phyloP scores from a whole-genome alignment of 2,329 filamentous ascomycete species.

The Botrytis fabae region DNA sequence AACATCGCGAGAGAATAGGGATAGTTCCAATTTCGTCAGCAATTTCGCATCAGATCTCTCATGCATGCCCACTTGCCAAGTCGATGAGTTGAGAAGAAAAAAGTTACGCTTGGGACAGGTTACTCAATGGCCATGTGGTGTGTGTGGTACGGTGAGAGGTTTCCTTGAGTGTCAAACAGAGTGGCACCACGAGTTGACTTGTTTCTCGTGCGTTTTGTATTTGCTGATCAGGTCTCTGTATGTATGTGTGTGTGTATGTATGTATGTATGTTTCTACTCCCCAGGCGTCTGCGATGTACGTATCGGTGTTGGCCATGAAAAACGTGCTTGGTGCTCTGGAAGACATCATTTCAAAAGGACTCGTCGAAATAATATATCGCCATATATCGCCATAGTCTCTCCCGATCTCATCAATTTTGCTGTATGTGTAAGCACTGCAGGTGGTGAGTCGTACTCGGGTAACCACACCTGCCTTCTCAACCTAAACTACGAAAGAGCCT shows the following conservation, averaged over 20 bases:
- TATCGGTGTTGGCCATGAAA: not conserved
- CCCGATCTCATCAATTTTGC: not conserved
- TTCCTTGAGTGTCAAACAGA: not conserved
- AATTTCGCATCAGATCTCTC: conserved; percentile 2
- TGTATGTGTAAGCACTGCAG: not conserved
- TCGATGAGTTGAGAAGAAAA: not conserved
- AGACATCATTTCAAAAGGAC: not conserved
- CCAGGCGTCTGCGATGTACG: not conserved
- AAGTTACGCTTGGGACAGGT: conserved; percentile 7
- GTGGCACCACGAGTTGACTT: conserved; percentile 3
- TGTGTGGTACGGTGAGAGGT: conserved; percentile 6
- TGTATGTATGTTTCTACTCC: too few relatives aligned
- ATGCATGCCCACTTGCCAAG: conserved; percentile 1
- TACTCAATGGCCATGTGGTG: conserved; percentile 6
- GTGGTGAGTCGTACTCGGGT: conserved; percentile 4
- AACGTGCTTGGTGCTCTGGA: not conserved
- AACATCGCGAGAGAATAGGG: not conserved
- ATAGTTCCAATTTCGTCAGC: conserved; percentile 5
- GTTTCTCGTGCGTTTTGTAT: not conserved
- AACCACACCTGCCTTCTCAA: not conserved
- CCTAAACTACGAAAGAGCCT: not conserved
- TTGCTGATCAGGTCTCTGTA: not conserved
- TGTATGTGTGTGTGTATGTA: too few relatives aligned
- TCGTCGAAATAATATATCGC: not conserved
- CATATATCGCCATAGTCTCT: not conserved